phyloP scores from a whole-genome alignment of 2,329 filamentous ascomycete genomes.

The Eutypella sp. region DNA sequence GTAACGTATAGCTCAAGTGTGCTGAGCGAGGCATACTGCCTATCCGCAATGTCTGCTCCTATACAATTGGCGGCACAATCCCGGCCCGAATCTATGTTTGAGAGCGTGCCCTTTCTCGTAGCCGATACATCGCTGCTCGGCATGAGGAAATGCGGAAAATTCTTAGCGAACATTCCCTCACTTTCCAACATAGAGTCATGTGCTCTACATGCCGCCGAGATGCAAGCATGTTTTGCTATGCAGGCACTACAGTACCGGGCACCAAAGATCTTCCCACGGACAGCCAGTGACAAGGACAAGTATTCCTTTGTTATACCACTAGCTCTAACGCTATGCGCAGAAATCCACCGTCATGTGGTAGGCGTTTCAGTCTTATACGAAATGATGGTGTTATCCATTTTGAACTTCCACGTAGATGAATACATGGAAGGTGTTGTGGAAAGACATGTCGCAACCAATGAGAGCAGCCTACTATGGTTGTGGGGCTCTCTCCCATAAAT shows the following conservation, averaged over 20 bases:
- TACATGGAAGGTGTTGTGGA: slow-evolving; percentile 9
- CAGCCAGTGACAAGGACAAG: slow-evolving; percentile 1
- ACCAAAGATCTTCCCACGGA: not conserved
- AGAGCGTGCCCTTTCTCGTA: not conserved
- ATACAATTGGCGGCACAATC: not conserved
- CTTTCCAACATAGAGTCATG: not conserved
- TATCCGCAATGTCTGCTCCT: not conserved
- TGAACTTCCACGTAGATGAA: slow-evolving; percentile 11
- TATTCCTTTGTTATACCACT: not conserved
- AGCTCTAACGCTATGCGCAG: not conserved
- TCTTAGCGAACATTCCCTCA: not conserved
- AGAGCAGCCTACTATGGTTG: too few relatives aligned
- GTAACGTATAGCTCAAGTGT: slow-evolving; percentile 1
- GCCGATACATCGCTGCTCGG: not conserved
- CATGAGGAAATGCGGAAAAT: not conserved
- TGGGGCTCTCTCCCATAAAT: too few relatives aligned
- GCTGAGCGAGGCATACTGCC: slow-evolving; percentile 2
- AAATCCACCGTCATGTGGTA: not conserved
- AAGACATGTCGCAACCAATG: too few relatives aligned
- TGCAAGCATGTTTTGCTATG: slow-evolving; percentile 1
- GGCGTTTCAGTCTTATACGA: slow-evolving; percentile 2
- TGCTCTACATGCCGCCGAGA: not conserved
- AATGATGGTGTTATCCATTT: slow-evolving; percentile 10
- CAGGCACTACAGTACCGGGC: not conserved
- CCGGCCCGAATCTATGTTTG: not conserved